Percentiles rank a stretch among this genome's conserved stretches.
phyloP scores from a whole-genome alignment of 202 grass and related monocot species.

The Digitaria exilis region DNA sequence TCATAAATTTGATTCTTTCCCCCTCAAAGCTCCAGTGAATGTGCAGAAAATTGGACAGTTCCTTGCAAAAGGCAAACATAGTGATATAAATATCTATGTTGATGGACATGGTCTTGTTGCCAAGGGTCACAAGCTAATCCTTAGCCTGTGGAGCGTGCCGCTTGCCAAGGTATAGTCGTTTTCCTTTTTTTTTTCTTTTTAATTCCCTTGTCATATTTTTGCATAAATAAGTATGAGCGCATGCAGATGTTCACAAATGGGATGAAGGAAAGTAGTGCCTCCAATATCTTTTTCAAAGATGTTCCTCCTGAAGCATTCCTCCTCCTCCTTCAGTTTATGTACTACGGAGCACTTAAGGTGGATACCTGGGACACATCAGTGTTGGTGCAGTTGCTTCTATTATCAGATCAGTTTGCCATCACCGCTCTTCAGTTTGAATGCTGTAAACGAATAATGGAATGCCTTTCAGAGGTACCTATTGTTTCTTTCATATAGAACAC shows the following conservation, averaged over 20 bases:
- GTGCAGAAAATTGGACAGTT: conserved; percentile 70
- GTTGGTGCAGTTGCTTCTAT: conserved; percentile 70
- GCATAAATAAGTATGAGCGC: conserved; percentile 3
- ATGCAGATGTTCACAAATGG: conserved; percentile 98
- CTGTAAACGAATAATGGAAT: conserved; percentile 76
- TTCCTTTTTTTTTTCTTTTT: conserved; percentile 26
- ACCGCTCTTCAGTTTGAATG: conserved; percentile 85
- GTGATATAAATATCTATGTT: conserved; percentile 85
- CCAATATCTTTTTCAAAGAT: conserved; percentile 70
- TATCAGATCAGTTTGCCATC: conserved; percentile 84
- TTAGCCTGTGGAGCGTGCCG: conserved; percentile 83
- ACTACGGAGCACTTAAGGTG: conserved; percentile 67
- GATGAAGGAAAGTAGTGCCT: conserved; percentile 85
- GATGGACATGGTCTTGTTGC: conserved; percentile 63
- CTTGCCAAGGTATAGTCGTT: conserved; percentile 66
- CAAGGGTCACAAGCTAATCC: conserved; percentile 76
- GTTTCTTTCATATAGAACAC: conserved; percentile 32
- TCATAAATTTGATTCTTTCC: conserved; percentile 57
- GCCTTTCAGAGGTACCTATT: conserved; percentile 78
- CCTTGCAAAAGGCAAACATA: conserved; percentile 77
- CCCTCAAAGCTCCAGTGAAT: conserved; percentile 67
- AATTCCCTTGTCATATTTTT: neutral
- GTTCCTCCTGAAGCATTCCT: conserved; percentile 71
- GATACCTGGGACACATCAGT: conserved; percentile 46
- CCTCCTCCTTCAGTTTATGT: conserved; percentile 90